Evolutionary conservation across 2,329 filamentous ascomycete species (phyloP).

Genomic region (Pseudocercospora cruenta): DNA sequence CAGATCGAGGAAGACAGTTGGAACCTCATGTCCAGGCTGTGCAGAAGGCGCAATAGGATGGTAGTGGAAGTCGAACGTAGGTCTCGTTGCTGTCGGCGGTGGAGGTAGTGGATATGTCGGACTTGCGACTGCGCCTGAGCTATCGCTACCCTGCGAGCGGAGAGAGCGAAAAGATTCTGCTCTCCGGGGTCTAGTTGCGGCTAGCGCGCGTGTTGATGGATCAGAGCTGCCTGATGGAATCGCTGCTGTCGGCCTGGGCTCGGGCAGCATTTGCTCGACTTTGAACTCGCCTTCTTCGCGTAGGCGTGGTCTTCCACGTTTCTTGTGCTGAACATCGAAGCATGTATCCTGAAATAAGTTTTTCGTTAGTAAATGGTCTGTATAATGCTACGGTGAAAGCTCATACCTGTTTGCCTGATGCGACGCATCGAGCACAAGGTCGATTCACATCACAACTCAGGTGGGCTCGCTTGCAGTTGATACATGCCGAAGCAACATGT

Average conservation of each 20-base stretch:
- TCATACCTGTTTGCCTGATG: slow-evolving; percentile 69
- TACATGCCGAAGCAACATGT: slow-evolving; percentile 81
- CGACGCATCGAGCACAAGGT: slow-evolving; percentile 75
- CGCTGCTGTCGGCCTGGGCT: slow-evolving; percentile 16
- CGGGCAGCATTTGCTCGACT: slow-evolving; percentile 26
- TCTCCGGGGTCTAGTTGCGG: slow-evolving; percentile 33
- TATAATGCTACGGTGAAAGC: background rate
- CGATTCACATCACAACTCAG: slow-evolving; percentile 69
- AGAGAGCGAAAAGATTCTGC: slow-evolving; percentile 40
- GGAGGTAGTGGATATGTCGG: slow-evolving; percentile 25
- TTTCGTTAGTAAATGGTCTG: slow-evolving; percentile 14
- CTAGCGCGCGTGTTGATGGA: slow-evolving; percentile 28
- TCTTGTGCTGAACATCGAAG: slow-evolving; percentile 84
- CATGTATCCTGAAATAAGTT: slow-evolving; percentile 66
- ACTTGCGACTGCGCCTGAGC: slow-evolving; percentile 23
- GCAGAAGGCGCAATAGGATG: slow-evolving; percentile 8
- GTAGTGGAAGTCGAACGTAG: slow-evolving; percentile 22
- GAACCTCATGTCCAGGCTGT: slow-evolving; percentile 30
- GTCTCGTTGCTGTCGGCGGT: slow-evolving; percentile 22
- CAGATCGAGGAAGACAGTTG: slow-evolving; percentile 51
- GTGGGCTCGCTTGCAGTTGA: slow-evolving; percentile 84
- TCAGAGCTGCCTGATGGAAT: slow-evolving; percentile 28
- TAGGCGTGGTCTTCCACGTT: slow-evolving; percentile 75
- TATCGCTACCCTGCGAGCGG: slow-evolving; percentile 37
- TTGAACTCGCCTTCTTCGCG: slow-evolving; percentile 62